These are phyloP conservation scores for Xylariaceae sp. DNA, from an alignment of 2,329 filamentous ascomycete species.

Conservation along the genomic window DNA sequence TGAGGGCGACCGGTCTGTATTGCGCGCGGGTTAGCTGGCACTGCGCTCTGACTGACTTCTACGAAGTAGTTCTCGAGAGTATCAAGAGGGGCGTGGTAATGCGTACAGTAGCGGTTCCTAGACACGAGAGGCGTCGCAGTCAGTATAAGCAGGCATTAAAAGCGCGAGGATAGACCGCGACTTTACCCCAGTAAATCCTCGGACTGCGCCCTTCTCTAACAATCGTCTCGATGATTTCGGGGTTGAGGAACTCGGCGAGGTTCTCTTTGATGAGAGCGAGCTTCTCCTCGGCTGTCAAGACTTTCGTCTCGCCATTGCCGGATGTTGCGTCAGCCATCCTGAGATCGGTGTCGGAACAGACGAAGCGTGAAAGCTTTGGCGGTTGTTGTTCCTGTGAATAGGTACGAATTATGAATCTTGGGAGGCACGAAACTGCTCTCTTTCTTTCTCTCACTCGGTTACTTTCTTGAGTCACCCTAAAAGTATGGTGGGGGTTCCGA, in stretches of 20 bases:
- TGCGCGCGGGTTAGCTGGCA: constrained; percentile 5
- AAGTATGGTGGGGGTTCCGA: not conserved
- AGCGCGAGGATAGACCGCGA: not conserved
- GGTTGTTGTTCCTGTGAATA: no score
- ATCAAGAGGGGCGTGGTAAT: constrained; percentile 25
- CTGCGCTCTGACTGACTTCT: not conserved
- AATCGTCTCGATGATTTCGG: constrained; percentile 74
- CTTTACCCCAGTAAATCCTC: constrained; percentile 75
- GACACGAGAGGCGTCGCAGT: constrained; percentile 9
- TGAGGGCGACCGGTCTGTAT: constrained; percentile 70
- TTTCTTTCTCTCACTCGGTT: not conserved
- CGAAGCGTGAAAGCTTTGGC: no score
- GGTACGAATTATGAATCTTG: no score
- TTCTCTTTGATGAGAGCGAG: constrained; percentile 74
- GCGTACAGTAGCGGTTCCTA: constrained; percentile 65
- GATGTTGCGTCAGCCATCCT: constrained; percentile 9
- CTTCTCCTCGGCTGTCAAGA: constrained; percentile 52
- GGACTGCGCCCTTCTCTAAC: constrained; percentile 64
- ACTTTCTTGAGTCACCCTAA: not conserved
- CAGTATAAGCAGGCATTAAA: not conserved
- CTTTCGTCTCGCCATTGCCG: not conserved
- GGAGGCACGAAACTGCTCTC: no score
- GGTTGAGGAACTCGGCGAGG: constrained; percentile 75
- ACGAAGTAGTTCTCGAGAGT: not conserved
- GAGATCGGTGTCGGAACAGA: not conserved